Evolutionary conservation across 2,329 filamentous ascomycete species (phyloP), one percentile per base, ranked within the genome.

Genomic region (Verticillium longisporum): DNA sequence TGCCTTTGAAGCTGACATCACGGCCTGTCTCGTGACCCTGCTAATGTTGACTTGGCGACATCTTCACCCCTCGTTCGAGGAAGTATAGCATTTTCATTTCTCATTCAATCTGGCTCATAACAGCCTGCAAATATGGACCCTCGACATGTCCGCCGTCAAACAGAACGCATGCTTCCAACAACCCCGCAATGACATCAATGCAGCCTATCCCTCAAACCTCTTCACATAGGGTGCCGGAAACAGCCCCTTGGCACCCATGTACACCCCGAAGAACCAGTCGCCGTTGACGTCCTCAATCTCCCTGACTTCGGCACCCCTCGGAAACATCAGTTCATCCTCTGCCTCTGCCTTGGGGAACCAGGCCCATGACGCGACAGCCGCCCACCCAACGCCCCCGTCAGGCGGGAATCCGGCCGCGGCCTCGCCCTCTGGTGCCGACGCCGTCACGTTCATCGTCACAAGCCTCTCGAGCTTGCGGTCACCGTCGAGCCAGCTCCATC

Each of bases 241-340:
- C 65, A 97, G 68, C 0, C 92, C 93, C 67, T 85, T 87, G 31
- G 77, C 78, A 0, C 92, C 92, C 76, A 92, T 92, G 78, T 96
- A 97, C 33, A 87, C 86, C 0, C 94, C 94, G 76, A 88, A 89
- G 69, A 84, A 92, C 93, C 93, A 98, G 72, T 97, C 92, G 18
- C 88, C 90, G 72, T 97, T 97, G 56, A 96, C 86, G 72, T 95
- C 90, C 71, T 94, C 89, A 41, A 89, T 86, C 76, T 98, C 94
- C 6, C 83, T 82, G 14, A 98, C 84, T 73, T 95, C 90, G 0
- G 93, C 92, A 10, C 90, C 88, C 58, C 87, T 87, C 0, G 94
- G 94, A 67, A 98, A 97, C 64, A 88, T 74, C 50, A 98, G 75
- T 75, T 98, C 94, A 70, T 97, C 90, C 21, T 78, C 79, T 1